phyloP scores from a whole-genome alignment of 2,329 filamentous ascomycete species.

The Pseudogymnoascus sp. region DNA sequence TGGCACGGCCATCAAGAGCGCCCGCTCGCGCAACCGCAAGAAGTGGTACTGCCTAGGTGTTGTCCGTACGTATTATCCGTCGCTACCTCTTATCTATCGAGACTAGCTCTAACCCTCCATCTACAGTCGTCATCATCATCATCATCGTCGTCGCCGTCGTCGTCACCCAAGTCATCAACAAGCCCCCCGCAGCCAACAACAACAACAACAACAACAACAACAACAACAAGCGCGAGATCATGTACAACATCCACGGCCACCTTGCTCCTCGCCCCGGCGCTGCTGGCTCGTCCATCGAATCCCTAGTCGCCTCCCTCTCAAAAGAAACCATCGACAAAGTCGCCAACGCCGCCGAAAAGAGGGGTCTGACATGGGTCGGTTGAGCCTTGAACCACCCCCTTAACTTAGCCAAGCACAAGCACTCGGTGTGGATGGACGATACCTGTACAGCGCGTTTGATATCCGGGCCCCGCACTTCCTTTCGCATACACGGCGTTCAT shows the following conservation, averaged over 20 bases:
- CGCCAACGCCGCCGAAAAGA: background rate
- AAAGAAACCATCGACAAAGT: background rate
- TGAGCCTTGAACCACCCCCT: background rate
- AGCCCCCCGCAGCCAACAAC: conserved; percentile 14
- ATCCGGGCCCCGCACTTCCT: background rate
- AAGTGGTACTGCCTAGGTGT: conserved; percentile 95
- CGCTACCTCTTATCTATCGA: conserved; percentile 7
- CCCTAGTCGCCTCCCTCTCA: background rate
- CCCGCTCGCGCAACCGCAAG: conserved; percentile 69
- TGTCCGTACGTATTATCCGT: conserved; percentile 36
- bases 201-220: background rate
- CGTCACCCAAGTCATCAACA: conserved; percentile 41
- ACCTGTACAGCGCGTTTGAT: conserved; percentile 1
- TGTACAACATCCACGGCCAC: conserved; percentile 11
- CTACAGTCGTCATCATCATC: conserved; percentile 44
- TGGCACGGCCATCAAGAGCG: conserved; percentile 71
- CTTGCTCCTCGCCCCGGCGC: conserved; percentile 34
- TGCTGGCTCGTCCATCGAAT: conserved; percentile 42
- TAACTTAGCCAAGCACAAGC: background rate
- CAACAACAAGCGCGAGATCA: conserved; percentile 5
- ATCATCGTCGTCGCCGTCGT: conserved; percentile 42
- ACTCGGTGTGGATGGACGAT: background rate
- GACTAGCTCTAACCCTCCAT: conserved; percentile 9
- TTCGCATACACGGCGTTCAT: conserved; percentile 1
- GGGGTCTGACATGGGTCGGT: background rate